Evolutionary conservation across 441 rosid genomes (phyloP), one percentile per base, ranked within the genome.

Genomic region (Theobroma grandiflorum): DNA sequence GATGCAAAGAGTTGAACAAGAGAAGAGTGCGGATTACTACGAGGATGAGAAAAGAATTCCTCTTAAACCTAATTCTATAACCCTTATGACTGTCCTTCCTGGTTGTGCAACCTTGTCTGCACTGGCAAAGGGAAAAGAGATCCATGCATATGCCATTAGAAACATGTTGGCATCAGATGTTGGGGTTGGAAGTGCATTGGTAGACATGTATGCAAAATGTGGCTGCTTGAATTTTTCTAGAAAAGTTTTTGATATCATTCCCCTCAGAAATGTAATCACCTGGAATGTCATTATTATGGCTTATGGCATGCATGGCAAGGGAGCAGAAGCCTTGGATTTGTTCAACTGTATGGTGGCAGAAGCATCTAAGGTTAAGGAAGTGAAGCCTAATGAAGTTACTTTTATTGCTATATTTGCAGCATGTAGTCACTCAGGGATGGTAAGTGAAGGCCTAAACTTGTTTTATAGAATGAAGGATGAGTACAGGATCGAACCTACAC

Each of bases 251-350:
- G 89, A 92, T 77, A 90, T 62, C 77, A 90, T 94, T 90, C 94
- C 91, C 2, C 6, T 82, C 10, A 88, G 83, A 82, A 96, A 94
- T 75, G 89, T 88, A 38, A 88, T 94, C 50, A 93, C 96, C 33
- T 96, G 99, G 98, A 96, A 96, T 79, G 94, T 91, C 38, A 89
- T 94, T 33, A 87, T 93, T 81, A 93, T 93, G 98, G 98, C 96
- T 63, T 89, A 90, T 82, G 98, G 99, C 76, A 92, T 93, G 95
- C 98, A 93, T 68, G 99, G 98, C 64, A 85, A 90, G 55, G 96
- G 96, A 31, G 71, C 78, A 77, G 93, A 84, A 50, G 98, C 98
- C 45, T 81, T 93, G 79, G 82, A 88, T 65, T 84, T 93, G 75
- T 92, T 96, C 80, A 82, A 78, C 37, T 78, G 72, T 69, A 89